Evolutionary conservation across 2,329 filamentous ascomycete genomes (phyloP), one percentile per base, ranked within the genome.

Genomic region (Blumeria graminis): DNA sequence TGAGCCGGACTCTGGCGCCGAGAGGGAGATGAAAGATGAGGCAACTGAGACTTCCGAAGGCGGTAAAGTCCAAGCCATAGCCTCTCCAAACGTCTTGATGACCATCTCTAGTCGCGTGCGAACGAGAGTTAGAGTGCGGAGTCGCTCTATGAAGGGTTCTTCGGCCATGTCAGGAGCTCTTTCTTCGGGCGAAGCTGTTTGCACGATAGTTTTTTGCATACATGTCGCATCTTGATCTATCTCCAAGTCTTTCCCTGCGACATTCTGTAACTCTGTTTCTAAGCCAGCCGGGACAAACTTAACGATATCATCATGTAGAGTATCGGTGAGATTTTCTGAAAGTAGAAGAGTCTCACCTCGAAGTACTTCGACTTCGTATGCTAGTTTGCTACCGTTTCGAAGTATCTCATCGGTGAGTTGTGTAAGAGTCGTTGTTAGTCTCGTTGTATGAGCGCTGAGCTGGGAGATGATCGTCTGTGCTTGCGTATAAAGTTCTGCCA

Each of bases 341-440:
- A 95, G 71, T n/a, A 84, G 76, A 51, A 88, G 70, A 1, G 87
- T 84, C 69, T 95, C 89, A 60, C 89, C 89, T n/a, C 88, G 79
- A 53, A 96, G 69, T 16, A 96, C 77, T 69, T 96, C 90, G 18
- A 96, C 90, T 69, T 96, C 86, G 65, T 98, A 98, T 18, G 89
- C 87, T 57, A 98, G 72, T 3, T 90, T 77, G 61, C 86, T 87
- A 32, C 89, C 86, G 64, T 86, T 89, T 57, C 92, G 79, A 59
- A 98, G 70, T 60, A 98, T 96, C 62, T 96, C 92, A 68, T 98
- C 90, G 10, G 92, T 95, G 58, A 96, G 73, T 64, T 90, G 82
- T 35, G 88, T 94, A 57, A 98, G 75, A 50, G 81, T 85, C 56
- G 76, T 80, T 13, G 88, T 87, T 7, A 95, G 72, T 50, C 88